A percentile compares a stretch with the other conserved stretches of the same genome.
Evolutionary conservation across 345 rosid genomes (phyloP).

Genomic region (Cardamine occulta): DNA sequence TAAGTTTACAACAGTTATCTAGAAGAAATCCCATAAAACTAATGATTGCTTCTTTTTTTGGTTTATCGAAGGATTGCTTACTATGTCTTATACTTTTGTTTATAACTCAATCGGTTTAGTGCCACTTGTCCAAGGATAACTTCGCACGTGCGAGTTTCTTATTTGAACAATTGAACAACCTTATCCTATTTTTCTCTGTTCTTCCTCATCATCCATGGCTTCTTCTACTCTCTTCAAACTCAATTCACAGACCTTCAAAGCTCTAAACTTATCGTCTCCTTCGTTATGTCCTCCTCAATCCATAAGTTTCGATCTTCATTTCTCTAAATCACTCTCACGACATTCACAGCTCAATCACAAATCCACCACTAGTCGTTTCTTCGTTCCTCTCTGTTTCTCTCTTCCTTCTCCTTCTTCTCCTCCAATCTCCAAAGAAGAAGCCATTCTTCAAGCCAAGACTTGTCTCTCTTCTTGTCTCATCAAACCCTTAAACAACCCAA

Average conservation of each 20-base stretch:
- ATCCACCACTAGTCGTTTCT: constrained; percentile 35
- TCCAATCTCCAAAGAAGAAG: constrained; percentile 76
- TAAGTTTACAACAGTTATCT: too few species aligned
- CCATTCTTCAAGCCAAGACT: constrained; percentile 77
- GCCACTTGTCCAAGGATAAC: constrained; percentile 6
- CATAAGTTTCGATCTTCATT: constrained; percentile 24
- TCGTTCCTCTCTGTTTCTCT: constrained; percentile 43
- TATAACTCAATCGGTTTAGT: neutral
- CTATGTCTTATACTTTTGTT: too few species aligned
- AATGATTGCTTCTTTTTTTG: too few species aligned
- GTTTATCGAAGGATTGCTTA: too few species aligned
- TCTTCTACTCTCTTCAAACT: constrained; percentile 41
- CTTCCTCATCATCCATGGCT: constrained; percentile 36
- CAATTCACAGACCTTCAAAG: constrained; percentile 28
- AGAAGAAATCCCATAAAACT: too few species aligned
- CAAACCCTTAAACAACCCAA: constrained; percentile 81
- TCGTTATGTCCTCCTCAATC: neutral
- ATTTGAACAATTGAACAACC: constrained; percentile 22
- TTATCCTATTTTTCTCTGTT: constrained; percentile 23
- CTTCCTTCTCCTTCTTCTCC: constrained; percentile 58
- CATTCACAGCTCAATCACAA: constrained; percentile 31
- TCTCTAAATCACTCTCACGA: constrained; percentile 19
- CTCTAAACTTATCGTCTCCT: neutral
- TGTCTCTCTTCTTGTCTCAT: constrained; percentile 68
- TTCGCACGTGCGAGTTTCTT: constrained; percentile 17